A percentile compares a stretch with the other conserved stretches of the same genome.
These are phyloP conservation scores for Lagenidium giganteum DNA, from an alignment of 352 stramenopile genomes.

Conservation along the genomic window DNA sequence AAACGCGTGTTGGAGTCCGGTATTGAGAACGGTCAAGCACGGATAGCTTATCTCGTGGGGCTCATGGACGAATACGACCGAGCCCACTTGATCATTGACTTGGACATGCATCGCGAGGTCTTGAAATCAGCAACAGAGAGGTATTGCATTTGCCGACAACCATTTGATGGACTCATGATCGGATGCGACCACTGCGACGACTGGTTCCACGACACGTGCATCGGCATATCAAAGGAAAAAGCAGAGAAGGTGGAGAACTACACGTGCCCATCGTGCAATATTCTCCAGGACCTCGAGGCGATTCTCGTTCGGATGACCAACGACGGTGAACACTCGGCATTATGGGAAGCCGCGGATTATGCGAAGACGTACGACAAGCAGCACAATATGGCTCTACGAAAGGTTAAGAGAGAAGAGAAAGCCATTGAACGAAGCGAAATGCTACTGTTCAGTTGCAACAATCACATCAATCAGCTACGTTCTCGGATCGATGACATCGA, in stretches of 20 bases:
- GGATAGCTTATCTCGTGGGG: conserved; percentile 43
- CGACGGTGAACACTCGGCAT: conserved; percentile 45
- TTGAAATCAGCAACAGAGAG: conserved; percentile 84
- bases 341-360: conserved; percentile 70
- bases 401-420: conserved; percentile 71
- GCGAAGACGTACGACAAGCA: conserved; percentile 73
- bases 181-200: conserved; percentile 75
- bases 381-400: conserved; percentile 45
- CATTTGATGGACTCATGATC: conserved; percentile 80
- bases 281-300: conserved; percentile 76
- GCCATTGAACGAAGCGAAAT: conserved; percentile 60
- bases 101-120: conserved; percentile 75
- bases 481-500: conserved; percentile 50
- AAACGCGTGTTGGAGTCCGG: conserved; percentile 52
- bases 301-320: conserved; percentile 36
- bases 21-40: conserved; percentile 57
- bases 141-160: conserved; percentile 78
- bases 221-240: conserved; percentile 84
- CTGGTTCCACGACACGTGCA: conserved; percentile 81
- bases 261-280: conserved; percentile 86
- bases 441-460: conserved; percentile 50
- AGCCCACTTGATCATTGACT: conserved; percentile 52
- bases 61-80: conserved; percentile 69
- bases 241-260: conserved; percentile 92
- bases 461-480: conserved; percentile 56